These are phyloP conservation scores for Cryphonectria parasitica DNA, from an alignment of 2,329 filamentous ascomycete species.

Conservation along the genomic window DNA sequence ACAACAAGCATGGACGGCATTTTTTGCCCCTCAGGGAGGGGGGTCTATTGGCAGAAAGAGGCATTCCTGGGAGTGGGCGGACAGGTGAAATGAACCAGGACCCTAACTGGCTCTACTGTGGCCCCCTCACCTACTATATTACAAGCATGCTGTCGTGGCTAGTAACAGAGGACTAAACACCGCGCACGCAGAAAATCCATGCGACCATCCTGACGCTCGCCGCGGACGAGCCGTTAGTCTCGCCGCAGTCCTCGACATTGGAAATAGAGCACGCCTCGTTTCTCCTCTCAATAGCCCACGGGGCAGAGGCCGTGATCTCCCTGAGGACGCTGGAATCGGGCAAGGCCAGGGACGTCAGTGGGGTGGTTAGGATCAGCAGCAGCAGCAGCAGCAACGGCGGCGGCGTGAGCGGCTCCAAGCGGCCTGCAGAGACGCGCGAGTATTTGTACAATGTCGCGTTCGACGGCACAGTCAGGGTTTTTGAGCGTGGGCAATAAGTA, in stretches of 20 bases:
- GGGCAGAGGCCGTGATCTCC: conserved; percentile 71
- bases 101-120: background rate
- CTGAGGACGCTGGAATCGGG: conserved; percentile 82
- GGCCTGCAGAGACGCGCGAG: conserved; percentile 63
- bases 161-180: conserved; percentile 5
- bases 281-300: conserved; percentile 72
- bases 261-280: conserved; percentile 75
- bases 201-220: conserved; percentile 68
- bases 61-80: no score
- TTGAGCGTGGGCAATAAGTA: conserved; percentile 72
- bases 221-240: conserved; percentile 75
- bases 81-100: no score
- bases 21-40: no score
- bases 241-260: conserved; percentile 62
- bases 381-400: conserved; percentile 48
- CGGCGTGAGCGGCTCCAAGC: conserved; percentile 36
- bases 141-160: background rate
- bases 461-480: conserved; percentile 81
- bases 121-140: background rate
- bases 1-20: no score
- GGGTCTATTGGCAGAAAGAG: no score
- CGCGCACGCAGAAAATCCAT: conserved; percentile 57
- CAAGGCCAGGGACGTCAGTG: conserved; percentile 87
- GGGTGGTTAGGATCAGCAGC: conserved; percentile 76
- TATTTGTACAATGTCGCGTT: conserved; percentile 79